These are phyloP conservation scores for Magnaporthiopsis rhizophila DNA, from an alignment of 2,329 filamentous ascomycete species.

Conservation along the genomic window DNA sequence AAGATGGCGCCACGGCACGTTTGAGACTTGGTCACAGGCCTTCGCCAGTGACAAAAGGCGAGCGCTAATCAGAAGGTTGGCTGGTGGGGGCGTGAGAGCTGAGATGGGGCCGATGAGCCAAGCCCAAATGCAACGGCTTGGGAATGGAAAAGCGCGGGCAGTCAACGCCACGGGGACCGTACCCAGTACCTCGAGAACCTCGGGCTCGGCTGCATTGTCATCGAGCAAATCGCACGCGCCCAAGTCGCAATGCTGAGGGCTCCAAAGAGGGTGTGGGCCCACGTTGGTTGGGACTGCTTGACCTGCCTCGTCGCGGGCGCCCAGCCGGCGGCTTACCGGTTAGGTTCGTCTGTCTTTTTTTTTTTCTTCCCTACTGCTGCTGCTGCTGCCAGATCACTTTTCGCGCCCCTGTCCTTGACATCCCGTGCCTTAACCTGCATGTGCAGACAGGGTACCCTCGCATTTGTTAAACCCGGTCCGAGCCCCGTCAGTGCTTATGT, in stretches of 20 bases:
- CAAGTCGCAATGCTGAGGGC: not conserved
- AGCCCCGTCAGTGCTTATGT: not conserved
- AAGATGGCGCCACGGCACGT: not conserved
- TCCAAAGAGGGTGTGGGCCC: not conserved
- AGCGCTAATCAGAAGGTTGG: not conserved
- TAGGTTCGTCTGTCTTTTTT: not conserved
- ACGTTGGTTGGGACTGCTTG: not conserved
- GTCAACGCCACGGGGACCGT: not conserved
- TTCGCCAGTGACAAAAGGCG: not conserved
- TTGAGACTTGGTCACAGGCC: not conserved
- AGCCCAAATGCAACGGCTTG: not conserved
- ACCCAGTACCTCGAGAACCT: not conserved
- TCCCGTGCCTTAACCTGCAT: not conserved
- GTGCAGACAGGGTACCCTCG: not conserved
- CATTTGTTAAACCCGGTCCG: not conserved
- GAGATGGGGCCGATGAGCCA: not conserved
- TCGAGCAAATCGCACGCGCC: not conserved
- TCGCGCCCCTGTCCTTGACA: not conserved
- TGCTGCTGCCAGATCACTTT: not conserved
- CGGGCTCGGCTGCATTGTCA: not conserved
- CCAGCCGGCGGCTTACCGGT: not conserved
- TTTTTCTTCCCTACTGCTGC: not conserved
- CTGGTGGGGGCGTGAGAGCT: not conserved
- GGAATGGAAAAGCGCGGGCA: not conserved
- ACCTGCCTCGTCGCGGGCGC: not conserved